phyloP scores from a whole-genome alignment of 805 yeast genomes.

The Yarrowia sp. region DNA sequence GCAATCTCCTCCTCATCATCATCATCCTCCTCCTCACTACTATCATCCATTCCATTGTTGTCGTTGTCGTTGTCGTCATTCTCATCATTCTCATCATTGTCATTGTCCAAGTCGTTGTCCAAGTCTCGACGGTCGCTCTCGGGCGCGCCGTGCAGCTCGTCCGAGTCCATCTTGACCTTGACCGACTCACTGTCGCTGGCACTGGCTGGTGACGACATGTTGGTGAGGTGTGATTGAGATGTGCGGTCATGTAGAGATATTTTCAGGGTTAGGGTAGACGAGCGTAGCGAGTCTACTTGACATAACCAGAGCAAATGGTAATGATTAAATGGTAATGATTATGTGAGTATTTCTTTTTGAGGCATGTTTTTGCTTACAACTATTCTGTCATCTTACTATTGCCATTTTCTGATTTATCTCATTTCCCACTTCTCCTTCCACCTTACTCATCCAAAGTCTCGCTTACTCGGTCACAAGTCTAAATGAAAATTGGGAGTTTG shows the following conservation, averaged over 20 bases:
- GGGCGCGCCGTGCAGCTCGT: conserved; percentile 4
- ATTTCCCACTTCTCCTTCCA: too few species aligned
- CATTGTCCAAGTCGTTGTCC: conserved; percentile 38
- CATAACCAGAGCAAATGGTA: too few species aligned
- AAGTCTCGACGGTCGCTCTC: conserved; percentile 14
- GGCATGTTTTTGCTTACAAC: too few species aligned
- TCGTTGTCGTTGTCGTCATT: conserved; percentile 41
- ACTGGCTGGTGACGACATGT: conserved; percentile 22
- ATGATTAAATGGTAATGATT: too few species aligned
- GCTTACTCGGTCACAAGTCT: too few species aligned
- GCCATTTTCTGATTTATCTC: too few species aligned
- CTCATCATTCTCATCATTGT: conserved; percentile 40
- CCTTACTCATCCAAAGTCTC: too few species aligned
- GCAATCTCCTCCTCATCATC: conserved; percentile 91
- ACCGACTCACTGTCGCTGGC: conserved; percentile 28
- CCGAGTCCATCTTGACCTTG: conserved; percentile 29
- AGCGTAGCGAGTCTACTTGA: too few species aligned
- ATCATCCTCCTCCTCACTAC: conserved; percentile 90
- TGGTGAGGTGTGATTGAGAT: conserved; percentile 1
- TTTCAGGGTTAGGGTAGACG: conserved; percentile 8
- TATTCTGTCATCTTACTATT: too few species aligned
- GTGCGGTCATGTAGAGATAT: background rate
- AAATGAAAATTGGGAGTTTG: too few species aligned
- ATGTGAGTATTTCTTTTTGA: too few species aligned
- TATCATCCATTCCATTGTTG: conserved; percentile 60